Evolutionary conservation across 345 rosid species (phyloP).

Genomic region (Litchi chinensis): DNA sequence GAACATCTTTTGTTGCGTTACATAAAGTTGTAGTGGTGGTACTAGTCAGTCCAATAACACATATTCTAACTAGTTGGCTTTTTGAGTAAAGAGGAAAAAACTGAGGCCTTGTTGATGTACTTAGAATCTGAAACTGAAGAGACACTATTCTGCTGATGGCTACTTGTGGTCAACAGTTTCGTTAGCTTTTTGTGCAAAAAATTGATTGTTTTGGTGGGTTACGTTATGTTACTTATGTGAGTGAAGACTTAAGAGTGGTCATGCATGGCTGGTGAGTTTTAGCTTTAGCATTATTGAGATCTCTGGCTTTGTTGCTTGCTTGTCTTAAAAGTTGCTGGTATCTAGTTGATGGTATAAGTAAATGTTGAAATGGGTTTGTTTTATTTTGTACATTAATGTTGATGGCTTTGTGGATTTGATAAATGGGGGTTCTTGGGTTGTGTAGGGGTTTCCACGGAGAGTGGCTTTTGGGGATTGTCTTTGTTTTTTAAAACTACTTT

Average conservation of each 20-base stretch:
- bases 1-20: neutral
- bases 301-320: neutral
- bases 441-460: constrained; percentile 49
- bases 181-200: neutral
- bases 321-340: constrained; percentile 9
- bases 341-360: neutral
- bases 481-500: constrained; percentile 34
- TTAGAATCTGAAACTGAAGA: constrained; percentile 20
- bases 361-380: constrained; percentile 30
- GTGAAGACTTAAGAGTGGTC: neutral
- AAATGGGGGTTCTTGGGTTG: constrained; percentile 36
- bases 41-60: constrained; percentile 11
- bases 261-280: constrained; percentile 30
- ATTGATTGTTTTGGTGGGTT: constrained; percentile 8
- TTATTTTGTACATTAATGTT: constrained; percentile 13
- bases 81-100: neutral
- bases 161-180: constrained; percentile 11
- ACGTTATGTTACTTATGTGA: too few relatives aligned
- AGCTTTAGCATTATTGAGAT: constrained; percentile 3
- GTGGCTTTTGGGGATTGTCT: constrained; percentile 54
- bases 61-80: constrained; percentile 19
- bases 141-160: constrained; percentile 24
- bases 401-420: constrained; percentile 24
- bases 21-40: constrained; percentile 14
- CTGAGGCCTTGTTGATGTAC: neutral